Base-by-base conservation (phyloP, 192 early-diverging fungal genomes). In the Pilobolus umbonatus region DNA sequence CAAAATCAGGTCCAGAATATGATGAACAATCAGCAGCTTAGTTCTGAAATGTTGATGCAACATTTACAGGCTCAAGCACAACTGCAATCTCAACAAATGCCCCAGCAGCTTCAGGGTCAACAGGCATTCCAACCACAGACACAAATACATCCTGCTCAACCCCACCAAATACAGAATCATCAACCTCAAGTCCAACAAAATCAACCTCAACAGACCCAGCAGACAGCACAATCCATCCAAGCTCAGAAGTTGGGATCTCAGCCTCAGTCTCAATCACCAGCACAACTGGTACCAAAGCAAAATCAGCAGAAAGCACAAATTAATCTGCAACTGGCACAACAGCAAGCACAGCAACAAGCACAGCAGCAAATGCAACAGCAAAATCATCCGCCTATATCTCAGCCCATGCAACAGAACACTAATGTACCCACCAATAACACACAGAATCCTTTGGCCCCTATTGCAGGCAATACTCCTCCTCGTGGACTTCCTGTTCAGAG, bases 401-500 rank as follows among this genome's bases (percentile, higher is more conserved):
- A 65, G 34, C 21, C 52, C 6, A 55, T 59, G 42, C 62, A 64
- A 10, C 24, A 45, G 15, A 53, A 64, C 46, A 34, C 60, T 56
- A 26, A 28, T 34, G 21, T 9, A 19, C 19, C 21, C 38, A 55
- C 25, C n/a, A 26, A n/a, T 11, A 22, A 42, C 24, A 19, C 67
- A 55, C 1, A 40, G 56, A 19, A 49, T 28, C 3, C 50, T 46
- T 12, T 19, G 5, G n/a, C 45, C 14, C 21, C 34, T n/a, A 26
- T 36, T 8, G 34, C 19, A 12, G 31, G 35, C 8, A 22, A 19
- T n/a, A 29, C 19, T 9, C 35, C 36, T 32, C 19, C 38, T 25
- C 43, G 43, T 15, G 38, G 30, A 44, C 39, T 51, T 22, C 32
- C 52, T 14, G 60, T 62, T 11, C 64, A 73, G 8, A 56, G 69